Evolutionary conservation across 2,329 filamentous ascomycete genomes (phyloP), one percentile per base, ranked within the genome.

Genomic region (Venturiaceae sp.): DNA sequence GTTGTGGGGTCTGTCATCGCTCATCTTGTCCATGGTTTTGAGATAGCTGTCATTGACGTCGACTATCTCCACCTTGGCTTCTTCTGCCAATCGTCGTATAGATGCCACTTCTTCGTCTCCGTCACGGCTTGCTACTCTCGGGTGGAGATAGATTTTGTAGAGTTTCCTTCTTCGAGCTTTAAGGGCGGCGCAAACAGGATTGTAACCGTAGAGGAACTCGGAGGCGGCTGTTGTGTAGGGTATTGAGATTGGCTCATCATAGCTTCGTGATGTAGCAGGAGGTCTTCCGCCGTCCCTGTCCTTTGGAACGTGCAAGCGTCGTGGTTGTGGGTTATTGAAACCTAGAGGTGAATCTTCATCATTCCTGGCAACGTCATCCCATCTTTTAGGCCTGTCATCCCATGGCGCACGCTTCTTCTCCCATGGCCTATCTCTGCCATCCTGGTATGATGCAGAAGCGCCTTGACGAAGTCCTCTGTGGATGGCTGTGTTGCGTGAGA

Each of bases 191-290:
- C 87, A 80, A 23, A 97, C 90, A 1, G 89, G 84, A 2, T 87
- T 88, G 47, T 82, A 83, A 5, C 94, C 94, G 68, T 95, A 97
- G 2, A 99, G 77, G 65, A 96, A 97, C 62, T 96, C 87, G 0
- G 92, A 96, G 5, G 90, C 89, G 0, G 92, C 87, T 0, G 90
- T 95, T 0, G 89, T 90, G 68, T 92, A 86, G 1, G 84, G 83
- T 19, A 88, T 78, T 6, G 74, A 69, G 3, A 72, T 37, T 13
- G 44, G 44, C 19, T 16, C 44, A 16, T 50, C 26, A 26, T 21
- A 28, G 16, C 14, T 21, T 23, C 32, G 30, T 21, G 14, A 7
- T 60, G 0, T 76, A 76, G 1, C 73, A 67, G 60, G 63, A 70
- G 47, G 16, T 65, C 63, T 23, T 61, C n/a, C n/a, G n/a, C n/a